Percentiles rank a stretch among this genome's conserved stretches.
Evolutionary conservation across 805 yeast species (phyloP).

Genomic region (Kurtzmaniella fragi): DNA sequence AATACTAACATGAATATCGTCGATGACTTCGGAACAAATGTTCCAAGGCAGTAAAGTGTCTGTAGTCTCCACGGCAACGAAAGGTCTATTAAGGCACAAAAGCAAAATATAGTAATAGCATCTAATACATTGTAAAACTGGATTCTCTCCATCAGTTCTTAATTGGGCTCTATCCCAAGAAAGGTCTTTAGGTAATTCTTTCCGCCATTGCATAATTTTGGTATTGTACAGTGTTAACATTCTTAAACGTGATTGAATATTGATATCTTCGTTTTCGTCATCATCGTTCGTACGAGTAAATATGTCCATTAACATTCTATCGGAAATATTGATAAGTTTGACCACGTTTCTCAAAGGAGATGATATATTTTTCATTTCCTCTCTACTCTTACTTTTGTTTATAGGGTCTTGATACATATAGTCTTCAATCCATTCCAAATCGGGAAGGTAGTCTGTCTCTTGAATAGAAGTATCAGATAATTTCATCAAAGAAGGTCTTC

Average conservation of each 20-base stretch:
- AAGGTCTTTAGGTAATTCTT: constrained; percentile 42
- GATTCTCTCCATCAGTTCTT: constrained; percentile 42
- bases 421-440: constrained; percentile 58
- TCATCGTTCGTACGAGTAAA: constrained; percentile 35
- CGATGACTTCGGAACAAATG: constrained; percentile 36
- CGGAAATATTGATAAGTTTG: constrained; percentile 39
- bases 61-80: constrained; percentile 35
- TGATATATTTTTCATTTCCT: constrained; percentile 31
- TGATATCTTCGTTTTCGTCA: constrained; percentile 32
- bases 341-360: constrained; percentile 40
- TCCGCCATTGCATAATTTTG: constrained; percentile 49
- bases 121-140: constrained; percentile 47
- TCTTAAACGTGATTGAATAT: constrained; percentile 33
- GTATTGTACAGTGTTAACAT: constrained; percentile 43
- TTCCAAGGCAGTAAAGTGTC: constrained; percentile 21
- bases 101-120: constrained; percentile 55
- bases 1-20: constrained; percentile 37
- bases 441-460: constrained; percentile 55
- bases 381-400: constrained; percentile 10
- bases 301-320: constrained; percentile 40
- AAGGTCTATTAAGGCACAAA: constrained; percentile 58
- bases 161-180: constrained; percentile 45
- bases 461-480: constrained; percentile 56
- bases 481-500: constrained; percentile 53
- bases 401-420: constrained; percentile 35